These are phyloP conservation scores for Candida loeiensis DNA, from an alignment of 805 yeast species.

Conservation along the genomic window DNA sequence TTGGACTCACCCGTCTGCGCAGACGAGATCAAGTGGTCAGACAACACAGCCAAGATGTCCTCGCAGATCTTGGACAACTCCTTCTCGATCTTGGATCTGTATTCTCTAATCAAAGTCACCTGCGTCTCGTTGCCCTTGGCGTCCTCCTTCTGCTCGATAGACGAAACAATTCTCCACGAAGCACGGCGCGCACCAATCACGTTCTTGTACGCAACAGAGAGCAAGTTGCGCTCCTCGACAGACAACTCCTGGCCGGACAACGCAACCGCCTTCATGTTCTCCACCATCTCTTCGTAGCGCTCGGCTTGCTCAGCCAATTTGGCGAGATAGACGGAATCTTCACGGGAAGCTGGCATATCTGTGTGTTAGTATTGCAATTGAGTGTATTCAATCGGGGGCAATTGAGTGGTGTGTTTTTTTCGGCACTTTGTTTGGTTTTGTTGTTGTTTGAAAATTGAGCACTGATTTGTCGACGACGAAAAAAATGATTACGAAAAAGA, in stretches of 20 bases:
- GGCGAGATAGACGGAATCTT: slow-evolving; percentile 97
- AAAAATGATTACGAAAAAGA: slow-evolving; percentile 10
- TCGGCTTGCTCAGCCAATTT: slow-evolving; percentile 99
- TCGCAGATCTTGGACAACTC: slow-evolving; percentile 93
- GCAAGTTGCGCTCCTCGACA: slow-evolving; percentile 95
- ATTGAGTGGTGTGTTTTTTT: slow-evolving; percentile 2
- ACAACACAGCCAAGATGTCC: slow-evolving; percentile 84
- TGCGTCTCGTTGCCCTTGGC: slow-evolving; percentile 91
- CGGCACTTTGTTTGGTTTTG: slow-evolving; percentile 6
- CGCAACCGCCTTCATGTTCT: slow-evolving; percentile 96
- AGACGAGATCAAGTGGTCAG: slow-evolving; percentile 85
- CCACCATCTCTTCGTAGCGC: slow-evolving; percentile 99
- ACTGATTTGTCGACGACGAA: slow-evolving; percentile 11
- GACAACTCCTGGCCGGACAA: slow-evolving; percentile 92
- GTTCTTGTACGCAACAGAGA: slow-evolving; percentile 96
- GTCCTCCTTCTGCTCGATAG: slow-evolving; percentile 97
- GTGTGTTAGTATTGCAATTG: slow-evolving; percentile 11
- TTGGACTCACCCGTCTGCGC: slow-evolving; percentile 97
- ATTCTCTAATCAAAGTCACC: slow-evolving; percentile 84
- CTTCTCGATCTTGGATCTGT: slow-evolving; percentile 90
- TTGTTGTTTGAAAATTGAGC: slow-evolving; percentile 9
- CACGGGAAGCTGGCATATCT: slow-evolving; percentile 80
- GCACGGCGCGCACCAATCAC: slow-evolving; percentile 99
- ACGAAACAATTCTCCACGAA: slow-evolving; percentile 97
- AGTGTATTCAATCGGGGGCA: slow-evolving; percentile 3